A percentile compares a stretch with the other conserved stretches of the same genome.
These are phyloP conservation scores for Exsudoporus floridanus DNA, from an alignment of 1,284 basidiomycete species.

Conservation along the genomic window DNA sequence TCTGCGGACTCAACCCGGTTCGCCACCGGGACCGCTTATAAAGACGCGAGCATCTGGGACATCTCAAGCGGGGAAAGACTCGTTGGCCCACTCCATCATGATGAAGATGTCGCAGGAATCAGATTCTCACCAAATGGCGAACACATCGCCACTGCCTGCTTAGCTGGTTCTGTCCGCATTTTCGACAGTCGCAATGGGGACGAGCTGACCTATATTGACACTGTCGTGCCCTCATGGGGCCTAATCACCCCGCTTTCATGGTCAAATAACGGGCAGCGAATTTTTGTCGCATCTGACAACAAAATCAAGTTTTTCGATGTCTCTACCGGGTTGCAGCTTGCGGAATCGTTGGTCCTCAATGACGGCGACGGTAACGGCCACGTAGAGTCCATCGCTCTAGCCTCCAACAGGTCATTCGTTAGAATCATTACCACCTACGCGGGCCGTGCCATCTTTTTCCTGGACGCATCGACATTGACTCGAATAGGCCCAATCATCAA, in stretches of 20 bases:
- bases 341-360: neutral
- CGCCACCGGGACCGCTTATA: too few relatives aligned
- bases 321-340: neutral
- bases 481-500: neutral
- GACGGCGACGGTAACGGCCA: too few relatives aligned
- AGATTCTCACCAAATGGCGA: too few relatives aligned
- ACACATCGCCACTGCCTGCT: too few relatives aligned
- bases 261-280: neutral
- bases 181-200: too few relatives aligned
- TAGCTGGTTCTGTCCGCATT: too few relatives aligned
- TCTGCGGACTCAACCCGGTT: too few relatives aligned
- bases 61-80: too few relatives aligned
- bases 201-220: neutral
- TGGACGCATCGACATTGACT: neutral
- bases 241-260: neutral
- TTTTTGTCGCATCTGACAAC: neutral
- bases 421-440: neutral
- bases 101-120: rapidly evolving
- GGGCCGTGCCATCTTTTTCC: neutral
- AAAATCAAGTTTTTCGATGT: neutral
- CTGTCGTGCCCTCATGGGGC: neutral
- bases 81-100: too few relatives aligned
- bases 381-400: neutral
- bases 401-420: neutral
- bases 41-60: too few relatives aligned